Base-by-base conservation (phyloP, 495 filamentous ascomycete species). In the Diplogelasinospora grovesii region DNA sequence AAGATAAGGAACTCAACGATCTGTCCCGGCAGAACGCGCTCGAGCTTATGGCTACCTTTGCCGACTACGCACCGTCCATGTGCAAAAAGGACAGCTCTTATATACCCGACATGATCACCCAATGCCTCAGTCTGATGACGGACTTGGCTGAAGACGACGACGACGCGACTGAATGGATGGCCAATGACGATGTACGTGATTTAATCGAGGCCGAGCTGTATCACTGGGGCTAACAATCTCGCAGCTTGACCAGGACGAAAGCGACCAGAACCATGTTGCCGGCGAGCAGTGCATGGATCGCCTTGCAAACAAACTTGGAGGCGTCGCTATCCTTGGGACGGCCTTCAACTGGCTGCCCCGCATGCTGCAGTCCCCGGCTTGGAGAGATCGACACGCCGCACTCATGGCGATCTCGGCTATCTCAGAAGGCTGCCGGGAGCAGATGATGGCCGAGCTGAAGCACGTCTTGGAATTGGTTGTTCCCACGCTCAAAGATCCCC, bases 321-420 rank as follows among this genome's bases (percentile, higher is more conserved):
- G 93, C 14, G 67, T 79, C 46, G 78, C 82, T 16, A 78, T 99
- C 43, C 75, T 99, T 23, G 83, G 83, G 22, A 87, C 90, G n/a
- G 95, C 90, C 3, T 99, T 97, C 60, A 76, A 79, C 49, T 97
- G 92, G 93, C 82, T 99, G 28, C 93, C 93, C 2, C 75, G 87
- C 23, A 97, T 99, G 93, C 92, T 97, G 79, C 85, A 81, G 19
- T 97, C 93, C 13, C 81, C 85, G 44, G 77, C 85, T 28, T 99
- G 93, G 93, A 81, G 87, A 54, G 92, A 99, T 61, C 78, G 90
- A 30, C 93, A 99, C 59, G 93, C 93, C 7, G 92, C 93, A 41
- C 78, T 99, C 38, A 99, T 99, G 93, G 93, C 93, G 7, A 94
- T 99, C 39, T 97, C 93, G 14, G 93, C 93, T 44, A 99, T 99